Percentiles rank a stretch among this genome's conserved stretches.
phyloP scores from a whole-genome alignment of 2,329 filamentous ascomycete genomes.

The Chaetomiaceae sp. region DNA sequence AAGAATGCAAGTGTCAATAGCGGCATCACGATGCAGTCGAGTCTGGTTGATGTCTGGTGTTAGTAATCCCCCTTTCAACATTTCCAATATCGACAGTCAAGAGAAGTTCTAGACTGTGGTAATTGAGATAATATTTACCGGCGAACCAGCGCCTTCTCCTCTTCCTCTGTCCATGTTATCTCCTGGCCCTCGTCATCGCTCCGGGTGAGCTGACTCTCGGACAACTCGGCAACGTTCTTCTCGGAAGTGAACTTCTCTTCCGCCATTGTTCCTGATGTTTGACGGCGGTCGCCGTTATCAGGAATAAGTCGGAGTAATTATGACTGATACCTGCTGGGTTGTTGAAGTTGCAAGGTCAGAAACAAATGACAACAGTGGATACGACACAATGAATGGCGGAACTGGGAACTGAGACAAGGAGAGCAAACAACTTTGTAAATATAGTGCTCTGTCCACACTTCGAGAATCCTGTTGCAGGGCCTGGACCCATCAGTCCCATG shows the following conservation, averaged over 20 bases:
- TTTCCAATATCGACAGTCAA: no score
- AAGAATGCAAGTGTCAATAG: constrained; percentile 41
- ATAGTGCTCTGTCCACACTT: no score
- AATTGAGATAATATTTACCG: constrained; percentile 9
- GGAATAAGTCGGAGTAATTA: no score
- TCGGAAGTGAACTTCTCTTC: background rate
- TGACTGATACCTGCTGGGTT: no score
- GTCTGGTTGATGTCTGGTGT: constrained; percentile 28
- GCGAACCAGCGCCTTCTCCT: constrained; percentile 22
- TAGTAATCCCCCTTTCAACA: background rate
- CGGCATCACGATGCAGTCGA: constrained; percentile 39
- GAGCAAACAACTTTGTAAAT: background rate
- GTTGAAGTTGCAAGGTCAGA: background rate
- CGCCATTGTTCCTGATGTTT: background rate
- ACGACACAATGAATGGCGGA: no score
- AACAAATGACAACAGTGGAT: no score
- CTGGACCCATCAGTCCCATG: no score
- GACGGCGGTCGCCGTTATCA: no score
- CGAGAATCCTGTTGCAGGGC: no score
- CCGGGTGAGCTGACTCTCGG: constrained; percentile 15
- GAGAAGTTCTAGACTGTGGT: no score
- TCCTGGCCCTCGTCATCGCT: constrained; percentile 21
- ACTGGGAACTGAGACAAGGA: no score
- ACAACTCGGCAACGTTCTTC: constrained; percentile 12
- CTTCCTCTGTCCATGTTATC: constrained; percentile 22